Base-by-base conservation (phyloP, 805 yeast species). In the Saturnispora saitoi region DNA sequence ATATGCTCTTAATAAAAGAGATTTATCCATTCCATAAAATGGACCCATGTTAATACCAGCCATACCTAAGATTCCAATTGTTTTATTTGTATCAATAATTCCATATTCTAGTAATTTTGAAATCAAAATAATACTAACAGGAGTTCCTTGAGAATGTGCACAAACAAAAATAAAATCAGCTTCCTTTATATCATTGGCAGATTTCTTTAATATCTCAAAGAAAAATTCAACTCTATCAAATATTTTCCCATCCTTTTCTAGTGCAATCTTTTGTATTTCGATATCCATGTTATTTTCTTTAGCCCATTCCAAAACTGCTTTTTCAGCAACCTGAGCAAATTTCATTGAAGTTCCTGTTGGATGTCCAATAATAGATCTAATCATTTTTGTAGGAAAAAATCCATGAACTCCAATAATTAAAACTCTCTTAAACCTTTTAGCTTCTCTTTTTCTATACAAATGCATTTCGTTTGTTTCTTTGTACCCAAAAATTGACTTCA, bases 41-140 rank as follows among this genome's bases (percentile, higher is more conserved):
- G 99, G 99, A 0, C 99, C 99, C 61, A 87, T 80, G 57, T 89
- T 87, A 22, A 90, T 79, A 1, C 98, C 98, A 0, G 98, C 98
- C 99, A 91, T 91, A 3, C 91, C 91, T 44, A 91, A 67, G 17
- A 91, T 69, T 0, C 93, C 87, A 12, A 90, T 73, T 20, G 76
- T 63, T 51, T 77, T 74, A 40, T 65, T 58, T 24, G 63, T 60
- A 15, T 71, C 60, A 10, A 78, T 70, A 8, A 66, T 54, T 0
- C 80, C 93, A 32, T 76, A 72, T 54, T 78, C 83, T 11, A 91
- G 75, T 38, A 91, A 70, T 55, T 75, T 74, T 0, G 95, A 83
- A n/a, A 89, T 66, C 28, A 91, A 63, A 30, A 87, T 81, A 1
- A 88, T 80, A 0, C 95, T 78, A 0, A 93, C 98, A 0, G 96